A percentile compares a stretch with the other conserved stretches of the same genome.
phyloP scores from a whole-genome alignment of 139 green algal genomes.

The Chlamydomonas applanata region DNA sequence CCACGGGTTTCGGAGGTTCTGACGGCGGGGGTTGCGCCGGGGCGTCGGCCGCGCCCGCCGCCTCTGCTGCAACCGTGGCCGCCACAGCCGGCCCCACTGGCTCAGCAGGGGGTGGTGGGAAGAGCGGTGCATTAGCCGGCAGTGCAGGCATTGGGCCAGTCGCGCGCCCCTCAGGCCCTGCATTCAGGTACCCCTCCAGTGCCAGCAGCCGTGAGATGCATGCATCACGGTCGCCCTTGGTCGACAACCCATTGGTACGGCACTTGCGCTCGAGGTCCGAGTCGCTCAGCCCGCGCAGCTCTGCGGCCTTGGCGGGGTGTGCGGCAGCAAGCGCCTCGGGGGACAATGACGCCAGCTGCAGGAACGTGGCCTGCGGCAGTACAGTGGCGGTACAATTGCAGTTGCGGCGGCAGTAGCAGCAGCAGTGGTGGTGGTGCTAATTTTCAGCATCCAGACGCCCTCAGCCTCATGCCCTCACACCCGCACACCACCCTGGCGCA shows the following conservation, averaged over 20 bases:
- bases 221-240: slow-evolving; percentile 42
- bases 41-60: background rate
- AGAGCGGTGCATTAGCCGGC: background rate
- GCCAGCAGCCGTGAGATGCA: slow-evolving; percentile 38
- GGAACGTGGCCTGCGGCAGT: slow-evolving; percentile 34
- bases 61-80: background rate
- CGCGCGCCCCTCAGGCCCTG: background rate
- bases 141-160: background rate
- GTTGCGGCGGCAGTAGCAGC: too few relatives aligned
- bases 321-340: background rate
- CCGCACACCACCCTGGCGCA: background rate
- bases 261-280: slow-evolving; percentile 72
- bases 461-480: background rate
- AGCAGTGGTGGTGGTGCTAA: background rate
- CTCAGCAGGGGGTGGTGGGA: background rate
- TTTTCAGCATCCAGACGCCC: background rate
- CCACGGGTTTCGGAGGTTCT: background rate
- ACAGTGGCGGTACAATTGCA: too few relatives aligned
- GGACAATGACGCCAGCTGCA: slow-evolving; percentile 15
- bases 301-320: slow-evolving; percentile 1
- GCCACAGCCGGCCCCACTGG: background rate
- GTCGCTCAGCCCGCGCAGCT: slow-evolving; percentile 54
- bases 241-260: slow-evolving; percentile 53
- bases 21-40: background rate
- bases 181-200: slow-evolving; percentile 35